Base-by-base conservation (phyloP, 2,329 filamentous ascomycete species). In the Hymenoscyphus scutula region DNA sequence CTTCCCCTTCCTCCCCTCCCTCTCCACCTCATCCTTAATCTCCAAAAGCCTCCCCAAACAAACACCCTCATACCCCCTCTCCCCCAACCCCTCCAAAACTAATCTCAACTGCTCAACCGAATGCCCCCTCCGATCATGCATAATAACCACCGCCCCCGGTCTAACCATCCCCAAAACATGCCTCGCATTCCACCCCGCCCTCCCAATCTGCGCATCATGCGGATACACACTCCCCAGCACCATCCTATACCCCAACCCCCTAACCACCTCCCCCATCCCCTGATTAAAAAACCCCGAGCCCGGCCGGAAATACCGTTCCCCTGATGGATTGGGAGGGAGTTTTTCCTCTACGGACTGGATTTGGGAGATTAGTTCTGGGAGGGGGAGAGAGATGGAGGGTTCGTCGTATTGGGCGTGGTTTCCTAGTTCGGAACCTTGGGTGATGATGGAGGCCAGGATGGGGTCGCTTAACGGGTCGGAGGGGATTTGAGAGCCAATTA, bases 381-480 rank as follows among this genome's bases (percentile, higher is more conserved):
- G 81, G 48, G 80, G 76, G 29, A 96, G 79, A 0, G 79, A 79
- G 53, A 84, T 81, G 10, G 88, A 89, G 0, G 91, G 86, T 78
- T 95, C 91, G 76, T 97, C 92, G 74, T 87, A 84, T 91, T 95
- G 93, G 10, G 90, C 92, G 76, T 97, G 92, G 76, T 97, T 97
- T 27, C 84, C 92, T 3, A 97, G 79, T 78, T 92, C 89, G 74
- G 89, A 84, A 25, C 87, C 87, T 56, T 77, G 78, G 41, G 78
- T 77, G n/a, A 90, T 79, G 1, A 90, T 77, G 45, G 83, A 78
- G 53, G 80, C 76, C 34, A 92, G 78, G 2, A 82, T 75, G 3
- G 37, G n/a, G 4, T 25, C 13, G 2, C 27, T 25, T 5, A 78
- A 77, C 71, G 88, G 81, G 2, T 78, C 75, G 1, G 82, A 84